Conservation (phyloP, 495 filamentous ascomycete species). For the Mycothermus thermophilus region DNA sequence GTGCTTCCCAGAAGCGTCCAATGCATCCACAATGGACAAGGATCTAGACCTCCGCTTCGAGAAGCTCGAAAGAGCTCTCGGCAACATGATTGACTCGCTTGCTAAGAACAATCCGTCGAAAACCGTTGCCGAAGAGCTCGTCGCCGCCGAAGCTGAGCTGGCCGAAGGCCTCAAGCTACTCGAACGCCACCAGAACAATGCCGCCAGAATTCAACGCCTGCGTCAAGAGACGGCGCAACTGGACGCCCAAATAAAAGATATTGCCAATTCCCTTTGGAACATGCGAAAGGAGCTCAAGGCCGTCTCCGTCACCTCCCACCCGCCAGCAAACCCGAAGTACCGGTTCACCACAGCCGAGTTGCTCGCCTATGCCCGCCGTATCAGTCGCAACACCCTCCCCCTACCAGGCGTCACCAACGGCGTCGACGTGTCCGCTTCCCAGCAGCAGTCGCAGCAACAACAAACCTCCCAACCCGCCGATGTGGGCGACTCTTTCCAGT, state of each 20-base stretch:
- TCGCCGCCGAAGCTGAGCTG: slow-evolving; percentile 54
- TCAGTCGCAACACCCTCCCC: slow-evolving; percentile 58
- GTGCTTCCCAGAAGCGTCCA: background rate
- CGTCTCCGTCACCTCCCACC: slow-evolving; percentile 40
- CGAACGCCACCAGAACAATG: slow-evolving; percentile 52
- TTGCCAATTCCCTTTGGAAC: slow-evolving; percentile 44
- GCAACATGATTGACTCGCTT: slow-evolving; percentile 57
- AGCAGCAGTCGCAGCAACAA: slow-evolving; percentile 3
- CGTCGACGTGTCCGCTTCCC: slow-evolving; percentile 9
- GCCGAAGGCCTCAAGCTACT: slow-evolving; percentile 46
- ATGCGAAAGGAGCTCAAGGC: slow-evolving; percentile 52
- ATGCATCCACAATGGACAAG: slow-evolving; percentile 37
- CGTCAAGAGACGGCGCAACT: slow-evolving; percentile 43
- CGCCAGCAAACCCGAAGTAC: slow-evolving; percentile 22
- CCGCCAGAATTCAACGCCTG: slow-evolving; percentile 47
- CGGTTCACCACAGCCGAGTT: slow-evolving; percentile 51
- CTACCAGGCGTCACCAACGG: slow-evolving; percentile 41
- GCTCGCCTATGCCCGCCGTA: slow-evolving; percentile 56
- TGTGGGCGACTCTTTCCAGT: slow-evolving; percentile 7
- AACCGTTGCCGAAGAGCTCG: slow-evolving; percentile 46
- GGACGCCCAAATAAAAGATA: slow-evolving; percentile 48
- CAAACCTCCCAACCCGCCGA: background rate
- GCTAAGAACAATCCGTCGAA: slow-evolving; percentile 62
- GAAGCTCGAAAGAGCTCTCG: slow-evolving; percentile 52
- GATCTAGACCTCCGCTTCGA: slow-evolving; percentile 47